These are phyloP conservation scores for Rhizophagus sp. DNA, from an alignment of 192 early-diverging fungal species.

Conservation along the genomic window DNA sequence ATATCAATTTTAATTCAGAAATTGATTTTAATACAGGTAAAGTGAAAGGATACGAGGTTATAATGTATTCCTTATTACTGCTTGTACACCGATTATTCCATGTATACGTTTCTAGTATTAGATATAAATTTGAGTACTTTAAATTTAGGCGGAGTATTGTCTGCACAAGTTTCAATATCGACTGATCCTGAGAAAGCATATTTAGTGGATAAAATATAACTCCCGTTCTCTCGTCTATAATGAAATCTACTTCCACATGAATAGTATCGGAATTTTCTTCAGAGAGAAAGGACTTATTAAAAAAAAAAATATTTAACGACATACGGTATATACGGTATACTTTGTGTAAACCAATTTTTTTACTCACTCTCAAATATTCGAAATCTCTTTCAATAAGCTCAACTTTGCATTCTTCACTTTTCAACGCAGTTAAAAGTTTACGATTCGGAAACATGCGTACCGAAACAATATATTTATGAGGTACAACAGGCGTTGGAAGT, in stretches of 20 bases:
- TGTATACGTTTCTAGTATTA: conserved; percentile 19
- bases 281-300: conserved; percentile 7
- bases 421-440: conserved; percentile 8
- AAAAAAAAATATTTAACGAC: too few species aligned
- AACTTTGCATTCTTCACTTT: conserved; percentile 16
- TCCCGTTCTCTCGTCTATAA: conserved; percentile 21
- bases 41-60: conserved; percentile 21
- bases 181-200: conserved; percentile 11
- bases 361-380: conserved; percentile 22
- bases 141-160: neutral
- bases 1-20: neutral
- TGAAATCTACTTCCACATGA: conserved; percentile 22
- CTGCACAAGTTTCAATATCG: neutral
- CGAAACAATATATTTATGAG: conserved; percentile 27
- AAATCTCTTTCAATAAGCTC: conserved; percentile 30
- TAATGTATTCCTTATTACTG: neutral
- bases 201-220: conserved; percentile 12
- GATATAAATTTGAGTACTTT: conserved; percentile 21
- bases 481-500: neutral
- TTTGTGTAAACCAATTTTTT: neutral
- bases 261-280: neutral
- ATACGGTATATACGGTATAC: too few species aligned
- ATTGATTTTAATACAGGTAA: conserved; percentile 2
- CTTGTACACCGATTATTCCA: neutral
- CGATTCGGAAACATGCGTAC: conserved; percentile 23